Conservation (phyloP, 768 basidiomycete species). For the Lactifluus volemus region DNA sequence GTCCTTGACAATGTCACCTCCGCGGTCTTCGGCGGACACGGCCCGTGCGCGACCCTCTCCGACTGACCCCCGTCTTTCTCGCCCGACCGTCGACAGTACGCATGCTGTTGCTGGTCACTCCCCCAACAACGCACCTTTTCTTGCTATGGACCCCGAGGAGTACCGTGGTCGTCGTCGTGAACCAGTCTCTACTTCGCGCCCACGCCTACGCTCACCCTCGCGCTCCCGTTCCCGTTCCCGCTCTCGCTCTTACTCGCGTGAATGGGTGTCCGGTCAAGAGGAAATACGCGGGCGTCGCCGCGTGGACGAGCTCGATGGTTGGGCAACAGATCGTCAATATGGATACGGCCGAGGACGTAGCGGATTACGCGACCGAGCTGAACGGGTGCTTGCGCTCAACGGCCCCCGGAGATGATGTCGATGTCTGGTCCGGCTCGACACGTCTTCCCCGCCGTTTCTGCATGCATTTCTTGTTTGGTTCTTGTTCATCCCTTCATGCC, state of each 20-base stretch:
- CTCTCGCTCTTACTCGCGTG: background rate
- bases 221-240: slow-evolving; percentile 6
- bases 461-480: background rate
- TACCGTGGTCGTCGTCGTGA: slow-evolving; percentile 14
- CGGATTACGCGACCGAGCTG: slow-evolving; percentile 14
- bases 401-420: background rate
- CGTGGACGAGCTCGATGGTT: slow-evolving; percentile 13
- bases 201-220: background rate
- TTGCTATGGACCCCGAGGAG: background rate
- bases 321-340: slow-evolving; percentile 9
- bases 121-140: slow-evolving; percentile 7
- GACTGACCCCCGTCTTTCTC: slow-evolving; percentile 12
- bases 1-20: slow-evolving; percentile 13
- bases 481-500: slow-evolving; percentile 8
- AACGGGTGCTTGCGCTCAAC: background rate
- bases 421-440: background rate
- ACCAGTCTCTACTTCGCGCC: slow-evolving; percentile 3
- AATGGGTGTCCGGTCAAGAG: background rate
- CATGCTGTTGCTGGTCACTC: slow-evolving; percentile 13
- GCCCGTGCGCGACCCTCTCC: slow-evolving; percentile 12
- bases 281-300: slow-evolving; percentile 13
- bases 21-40: slow-evolving; percentile 16
- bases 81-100: slow-evolving; percentile 8
- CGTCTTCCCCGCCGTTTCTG: background rate
- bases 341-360: slow-evolving; percentile 18